Evolutionary conservation across 73 alveolate genomes (phyloP).

Genomic region (Effrenium voratum): DNA sequence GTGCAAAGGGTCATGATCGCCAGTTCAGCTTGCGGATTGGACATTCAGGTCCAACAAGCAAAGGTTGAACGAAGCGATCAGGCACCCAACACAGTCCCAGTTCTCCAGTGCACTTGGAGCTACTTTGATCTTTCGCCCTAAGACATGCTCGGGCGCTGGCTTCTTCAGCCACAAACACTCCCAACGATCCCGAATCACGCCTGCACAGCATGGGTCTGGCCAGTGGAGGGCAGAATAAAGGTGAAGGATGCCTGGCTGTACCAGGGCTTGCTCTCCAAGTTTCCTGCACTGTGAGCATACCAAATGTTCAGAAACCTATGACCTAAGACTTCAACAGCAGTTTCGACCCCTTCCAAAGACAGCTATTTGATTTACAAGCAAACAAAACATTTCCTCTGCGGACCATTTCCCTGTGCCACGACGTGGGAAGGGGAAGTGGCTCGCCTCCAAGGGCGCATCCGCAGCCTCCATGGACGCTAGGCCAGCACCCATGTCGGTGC

Average conservation of each 20-base stretch:
- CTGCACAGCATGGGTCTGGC: conserved; percentile 29
- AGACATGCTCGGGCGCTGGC: too few relatives aligned
- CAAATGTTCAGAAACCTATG: not conserved
- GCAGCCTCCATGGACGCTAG: conserved; percentile 74
- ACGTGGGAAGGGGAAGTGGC: too few relatives aligned
- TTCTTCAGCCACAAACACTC: too few relatives aligned
- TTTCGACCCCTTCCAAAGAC: not conserved
- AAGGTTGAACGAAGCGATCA: not conserved
- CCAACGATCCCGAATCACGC: not conserved
- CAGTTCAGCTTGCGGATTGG: too few relatives aligned
- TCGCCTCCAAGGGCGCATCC: conserved; percentile 41
- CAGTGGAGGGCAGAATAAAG: conserved; percentile 50
- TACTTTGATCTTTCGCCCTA: too few relatives aligned
- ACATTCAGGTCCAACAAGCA: not conserved
- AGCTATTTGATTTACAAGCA: not conserved
- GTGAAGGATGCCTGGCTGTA: conserved; percentile 33
- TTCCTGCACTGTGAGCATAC: not conserved
- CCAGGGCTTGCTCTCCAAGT: not conserved
- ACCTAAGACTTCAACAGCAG: too few relatives aligned
- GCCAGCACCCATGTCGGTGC: conserved; percentile 51
- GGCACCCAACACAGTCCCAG: not conserved
- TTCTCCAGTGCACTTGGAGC: not conserved
- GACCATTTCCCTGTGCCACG: too few relatives aligned
- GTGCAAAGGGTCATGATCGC: too few relatives aligned
- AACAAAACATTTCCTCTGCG: not conserved